phyloP scores from a whole-genome alignment of 129 eudicot genomes.

The Flaveria linearis region DNA sequence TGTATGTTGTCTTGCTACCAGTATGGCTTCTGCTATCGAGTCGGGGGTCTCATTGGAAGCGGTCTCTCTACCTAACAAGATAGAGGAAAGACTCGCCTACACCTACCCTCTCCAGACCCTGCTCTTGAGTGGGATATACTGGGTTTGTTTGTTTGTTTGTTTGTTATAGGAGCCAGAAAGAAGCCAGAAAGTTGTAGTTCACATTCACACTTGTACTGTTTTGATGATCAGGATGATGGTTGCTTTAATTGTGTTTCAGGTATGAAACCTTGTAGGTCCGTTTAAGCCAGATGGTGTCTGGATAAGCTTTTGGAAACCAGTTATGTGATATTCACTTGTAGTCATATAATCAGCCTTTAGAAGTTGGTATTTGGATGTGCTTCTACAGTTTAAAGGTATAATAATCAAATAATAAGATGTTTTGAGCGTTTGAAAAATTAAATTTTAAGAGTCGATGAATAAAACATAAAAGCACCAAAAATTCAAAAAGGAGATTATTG shows the following conservation, averaged over 20 bases:
- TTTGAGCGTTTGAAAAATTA: neutral
- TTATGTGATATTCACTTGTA: neutral
- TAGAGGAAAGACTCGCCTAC: no score
- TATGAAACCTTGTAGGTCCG: conserved; percentile 21
- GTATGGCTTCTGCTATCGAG: no score
- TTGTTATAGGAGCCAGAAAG: conserved; percentile 49
- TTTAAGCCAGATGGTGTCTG: neutral
- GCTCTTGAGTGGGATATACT: no score
- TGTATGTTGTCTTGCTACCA: no score
- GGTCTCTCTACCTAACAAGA: no score
- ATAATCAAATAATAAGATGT: neutral
- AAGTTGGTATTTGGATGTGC: neutral
- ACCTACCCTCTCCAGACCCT: no score
- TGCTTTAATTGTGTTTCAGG: conserved; percentile 69
- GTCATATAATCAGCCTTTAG: neutral
- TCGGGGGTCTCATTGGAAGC: no score
- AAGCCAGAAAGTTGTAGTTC: conserved; percentile 50
- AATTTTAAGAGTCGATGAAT: neutral
- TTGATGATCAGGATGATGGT: conserved; percentile 56
- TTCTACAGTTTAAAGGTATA: neutral
- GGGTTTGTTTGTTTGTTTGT: no score
- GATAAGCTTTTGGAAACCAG: neutral
- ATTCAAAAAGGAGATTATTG: neutral
- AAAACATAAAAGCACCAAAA: neutral
- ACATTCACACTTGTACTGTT: conserved; percentile 62